Conservation (phyloP, 176 grass and related monocot species). For the Juncus effusus region DNA sequence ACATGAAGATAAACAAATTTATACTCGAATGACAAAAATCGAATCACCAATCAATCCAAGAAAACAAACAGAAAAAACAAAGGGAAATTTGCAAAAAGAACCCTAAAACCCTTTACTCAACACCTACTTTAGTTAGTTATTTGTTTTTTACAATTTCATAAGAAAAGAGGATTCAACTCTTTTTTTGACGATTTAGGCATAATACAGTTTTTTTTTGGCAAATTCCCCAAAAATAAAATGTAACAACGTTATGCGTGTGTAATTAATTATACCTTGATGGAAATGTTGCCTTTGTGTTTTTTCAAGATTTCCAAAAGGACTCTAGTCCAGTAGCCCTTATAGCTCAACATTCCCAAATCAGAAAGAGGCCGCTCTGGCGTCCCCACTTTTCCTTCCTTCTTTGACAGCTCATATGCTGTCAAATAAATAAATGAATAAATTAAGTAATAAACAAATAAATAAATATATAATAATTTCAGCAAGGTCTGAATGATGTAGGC, state of each 20-base stretch:
- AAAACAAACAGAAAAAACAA: too few relatives aligned
- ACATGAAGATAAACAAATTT: too few relatives aligned
- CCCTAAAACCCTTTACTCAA: too few relatives aligned
- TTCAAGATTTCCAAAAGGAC: slow-evolving; percentile 95
- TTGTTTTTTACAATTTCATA: too few relatives aligned
- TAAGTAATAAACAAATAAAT: too few relatives aligned
- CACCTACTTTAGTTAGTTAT: too few relatives aligned
- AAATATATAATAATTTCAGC: neutral
- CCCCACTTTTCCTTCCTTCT: slow-evolving; percentile 98
- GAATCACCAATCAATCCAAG: too few relatives aligned
- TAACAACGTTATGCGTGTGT: too few relatives aligned
- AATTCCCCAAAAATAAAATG: neutral
- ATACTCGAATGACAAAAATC: too few relatives aligned
- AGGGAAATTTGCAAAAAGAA: too few relatives aligned
- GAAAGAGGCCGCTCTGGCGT: slow-evolving; percentile 93
- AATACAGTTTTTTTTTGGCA: neutral
- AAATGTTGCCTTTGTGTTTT: slow-evolving; percentile 98
- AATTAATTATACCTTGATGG: slow-evolving; percentile 65
- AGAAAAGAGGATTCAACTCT: too few relatives aligned
- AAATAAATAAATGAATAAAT: neutral
- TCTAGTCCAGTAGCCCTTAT: slow-evolving; percentile 92
- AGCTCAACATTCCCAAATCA: slow-evolving; percentile 90
- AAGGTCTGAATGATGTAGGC: neutral
- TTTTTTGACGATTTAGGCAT: neutral
- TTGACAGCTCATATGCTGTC: slow-evolving; percentile 97